Percentiles rank a stretch among this genome's conserved stretches.
phyloP scores from a whole-genome alignment of 139 green algal species.

The Micractinium conductrix region DNA sequence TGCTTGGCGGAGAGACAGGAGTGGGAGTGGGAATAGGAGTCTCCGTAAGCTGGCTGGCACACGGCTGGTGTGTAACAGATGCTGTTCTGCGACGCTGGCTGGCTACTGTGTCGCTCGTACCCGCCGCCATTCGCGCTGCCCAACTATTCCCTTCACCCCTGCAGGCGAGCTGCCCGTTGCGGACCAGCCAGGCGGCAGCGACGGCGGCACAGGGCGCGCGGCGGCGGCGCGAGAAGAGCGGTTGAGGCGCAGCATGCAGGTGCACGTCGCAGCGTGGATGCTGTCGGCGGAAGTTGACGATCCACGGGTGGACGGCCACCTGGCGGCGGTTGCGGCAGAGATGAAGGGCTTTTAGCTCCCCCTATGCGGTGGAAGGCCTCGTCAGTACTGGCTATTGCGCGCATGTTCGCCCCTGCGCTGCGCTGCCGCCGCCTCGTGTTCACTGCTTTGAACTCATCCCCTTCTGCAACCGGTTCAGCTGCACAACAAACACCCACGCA shows the following conservation, averaged over 20 bases:
- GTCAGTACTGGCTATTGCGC: too few relatives aligned
- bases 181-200: neutral
- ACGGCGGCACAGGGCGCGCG: neutral
- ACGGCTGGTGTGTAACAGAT: neutral
- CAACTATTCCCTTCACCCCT: neutral
- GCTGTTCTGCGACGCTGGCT: too few relatives aligned
- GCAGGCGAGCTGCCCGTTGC: neutral
- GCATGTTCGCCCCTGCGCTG: too few relatives aligned
- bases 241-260: slow-evolving; percentile 18
- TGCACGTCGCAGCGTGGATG: slow-evolving; percentile 48
- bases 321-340: slow-evolving; percentile 26
- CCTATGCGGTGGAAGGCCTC: too few relatives aligned
- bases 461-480: too few relatives aligned
- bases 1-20: neutral
- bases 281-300: slow-evolving; percentile 33
- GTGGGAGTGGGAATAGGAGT: neutral
- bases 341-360: slow-evolving; percentile 25
- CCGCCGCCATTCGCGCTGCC: too few relatives aligned
- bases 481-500: too few relatives aligned
- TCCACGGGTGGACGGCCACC: slow-evolving; percentile 5
- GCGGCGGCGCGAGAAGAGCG: slow-evolving; percentile 9
- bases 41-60: neutral
- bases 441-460: too few relatives aligned
- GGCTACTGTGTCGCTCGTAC: too few relatives aligned
- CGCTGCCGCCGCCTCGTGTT: too few relatives aligned